A percentile compares a stretch with the other conserved stretches of the same genome.
Evolutionary conservation across 2,329 filamentous ascomycete species (phyloP).

Genomic region (Aspergillus sojae): DNA sequence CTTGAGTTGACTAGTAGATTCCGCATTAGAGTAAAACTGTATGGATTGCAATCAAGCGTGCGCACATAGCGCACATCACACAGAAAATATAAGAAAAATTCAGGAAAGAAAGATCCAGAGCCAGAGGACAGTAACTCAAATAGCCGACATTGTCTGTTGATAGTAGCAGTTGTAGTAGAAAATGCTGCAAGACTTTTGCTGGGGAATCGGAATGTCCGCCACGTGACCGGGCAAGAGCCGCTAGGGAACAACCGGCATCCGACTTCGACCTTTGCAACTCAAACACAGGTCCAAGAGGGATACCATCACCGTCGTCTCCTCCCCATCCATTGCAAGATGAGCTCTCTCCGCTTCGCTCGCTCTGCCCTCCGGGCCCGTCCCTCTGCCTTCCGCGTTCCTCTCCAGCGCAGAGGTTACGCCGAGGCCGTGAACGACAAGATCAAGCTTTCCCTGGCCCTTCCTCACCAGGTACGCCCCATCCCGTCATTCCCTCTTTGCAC

Average conservation of each 20-base stretch:
- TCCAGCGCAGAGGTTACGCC: slow-evolving; percentile 89
- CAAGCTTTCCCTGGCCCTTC: slow-evolving; percentile 96
- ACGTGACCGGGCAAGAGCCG: slow-evolving; percentile 33
- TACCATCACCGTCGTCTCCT: slow-evolving; percentile 34
- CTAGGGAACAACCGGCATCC: slow-evolving; percentile 45
- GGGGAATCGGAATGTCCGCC: slow-evolving; percentile 10
- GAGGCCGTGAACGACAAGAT: slow-evolving; percentile 90
- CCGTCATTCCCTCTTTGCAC: slow-evolving; percentile 10
- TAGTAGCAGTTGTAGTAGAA: neutral
- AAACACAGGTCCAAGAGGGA: slow-evolving; percentile 39
- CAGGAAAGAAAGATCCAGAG: neutral
- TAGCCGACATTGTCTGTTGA: too few relatives aligned
- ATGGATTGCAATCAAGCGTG: neutral
- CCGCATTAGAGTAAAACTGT: neutral
- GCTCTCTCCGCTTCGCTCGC: slow-evolving; percentile 89
- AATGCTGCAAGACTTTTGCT: neutral
- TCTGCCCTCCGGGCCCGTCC: slow-evolving; percentile 83
- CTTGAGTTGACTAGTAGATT: neutral
- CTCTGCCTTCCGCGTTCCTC: slow-evolving; percentile 71
- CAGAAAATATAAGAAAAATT: neutral
- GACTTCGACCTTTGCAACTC: slow-evolving; percentile 43
- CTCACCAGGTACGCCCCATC: slow-evolving; percentile 82
- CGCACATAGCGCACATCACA: neutral
- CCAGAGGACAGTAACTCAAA: neutral
- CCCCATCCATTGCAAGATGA: slow-evolving; percentile 64